These are phyloP conservation scores for Dothideomycetes sp. DNA, from an alignment of 2,329 filamentous ascomycete genomes.

Conservation along the genomic window DNA sequence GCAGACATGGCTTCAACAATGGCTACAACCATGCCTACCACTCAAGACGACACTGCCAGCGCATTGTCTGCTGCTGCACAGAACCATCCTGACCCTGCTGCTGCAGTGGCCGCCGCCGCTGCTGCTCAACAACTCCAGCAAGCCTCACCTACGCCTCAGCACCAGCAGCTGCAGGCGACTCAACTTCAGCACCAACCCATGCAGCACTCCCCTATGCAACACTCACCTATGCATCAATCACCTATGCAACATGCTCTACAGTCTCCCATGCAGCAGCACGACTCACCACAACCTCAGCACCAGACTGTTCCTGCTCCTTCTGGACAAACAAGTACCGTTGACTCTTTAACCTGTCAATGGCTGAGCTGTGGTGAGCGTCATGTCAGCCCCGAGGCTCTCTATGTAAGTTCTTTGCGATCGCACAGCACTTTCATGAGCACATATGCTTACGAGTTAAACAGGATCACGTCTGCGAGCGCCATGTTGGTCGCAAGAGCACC, in stretches of 20 bases:
- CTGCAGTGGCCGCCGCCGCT: slow-evolving; percentile 5
- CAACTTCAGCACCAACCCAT: slow-evolving; percentile 8
- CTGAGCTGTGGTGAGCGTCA: slow-evolving; percentile 52
- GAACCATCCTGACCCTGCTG: slow-evolving; percentile 7
- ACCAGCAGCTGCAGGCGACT: slow-evolving; percentile 6
- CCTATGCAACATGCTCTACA: slow-evolving; percentile 10
- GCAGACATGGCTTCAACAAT: not conserved
- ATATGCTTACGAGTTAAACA: slow-evolving; percentile 31
- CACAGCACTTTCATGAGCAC: slow-evolving; percentile 1
- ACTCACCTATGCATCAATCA: slow-evolving; percentile 8
- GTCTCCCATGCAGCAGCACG: slow-evolving; percentile 14
- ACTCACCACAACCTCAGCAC: slow-evolving; percentile 9
- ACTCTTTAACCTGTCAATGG: slow-evolving; percentile 51
- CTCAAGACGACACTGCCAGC: not conserved
- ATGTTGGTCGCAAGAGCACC: slow-evolving; percentile 97
- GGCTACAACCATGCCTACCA: not conserved
- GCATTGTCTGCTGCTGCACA: not conserved
- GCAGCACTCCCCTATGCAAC: slow-evolving; percentile 5
- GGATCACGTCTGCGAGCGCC: slow-evolving; percentile 97
- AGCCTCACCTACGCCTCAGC: slow-evolving; percentile 3
- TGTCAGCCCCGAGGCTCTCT: slow-evolving; percentile 50
- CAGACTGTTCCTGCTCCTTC: slow-evolving; percentile 19
- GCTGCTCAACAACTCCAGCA: slow-evolving; percentile 12
- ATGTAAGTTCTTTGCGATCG: slow-evolving; percentile 40
- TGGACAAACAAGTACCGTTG: slow-evolving; percentile 26